Conservation (phyloP, 192 early-diverging fungal genomes). For the Kickxella alabastrina region DNA sequence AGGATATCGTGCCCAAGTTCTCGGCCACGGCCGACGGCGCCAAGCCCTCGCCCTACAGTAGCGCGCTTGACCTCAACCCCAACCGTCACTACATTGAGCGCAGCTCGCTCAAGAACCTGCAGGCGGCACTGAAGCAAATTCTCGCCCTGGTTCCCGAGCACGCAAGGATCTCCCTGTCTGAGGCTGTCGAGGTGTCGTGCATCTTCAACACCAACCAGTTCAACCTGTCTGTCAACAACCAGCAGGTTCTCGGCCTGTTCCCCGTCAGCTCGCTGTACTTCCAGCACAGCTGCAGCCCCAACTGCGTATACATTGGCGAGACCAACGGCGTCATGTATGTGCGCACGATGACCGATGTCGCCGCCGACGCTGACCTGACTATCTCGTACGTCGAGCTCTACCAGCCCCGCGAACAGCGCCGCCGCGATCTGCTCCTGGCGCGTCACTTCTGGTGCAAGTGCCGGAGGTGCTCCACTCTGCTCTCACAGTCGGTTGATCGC, state of each 20-base stretch:
- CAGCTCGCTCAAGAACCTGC: conserved; percentile 29
- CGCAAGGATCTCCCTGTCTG: conserved; percentile 30
- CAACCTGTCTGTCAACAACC: conserved; percentile 53
- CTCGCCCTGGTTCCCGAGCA: conserved; percentile 40
- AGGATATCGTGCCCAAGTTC: conserved; percentile 6
- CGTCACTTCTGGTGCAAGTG: conserved; percentile 80
- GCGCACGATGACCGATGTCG: conserved; percentile 56
- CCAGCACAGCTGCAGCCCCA: conserved; percentile 72
- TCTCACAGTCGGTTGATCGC: conserved; percentile 65
- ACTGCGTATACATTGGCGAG: conserved; percentile 62
- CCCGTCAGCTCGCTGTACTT: conserved; percentile 70
- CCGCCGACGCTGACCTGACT: conserved; percentile 57
- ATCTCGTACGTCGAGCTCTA: conserved; percentile 70
- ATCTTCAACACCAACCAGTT: conserved; percentile 67
- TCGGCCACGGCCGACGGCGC: conserved; percentile 4
- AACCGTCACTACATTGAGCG: conserved; percentile 51
- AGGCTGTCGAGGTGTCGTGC: conserved; percentile 55
- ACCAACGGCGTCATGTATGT: conserved; percentile 56
- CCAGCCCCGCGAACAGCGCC: conserved; percentile 65
- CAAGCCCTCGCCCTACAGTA: conserved; percentile 21
- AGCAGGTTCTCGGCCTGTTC: conserved; percentile 63
- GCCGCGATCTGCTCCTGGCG: conserved; percentile 60
- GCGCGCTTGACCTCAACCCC: conserved; percentile 40
- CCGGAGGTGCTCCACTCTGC: conserved; percentile 57
- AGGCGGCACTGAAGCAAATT: conserved; percentile 40